Evolutionary conservation across 805 yeast species (phyloP).

Genomic region (Blastobotrys attinorum): DNA sequence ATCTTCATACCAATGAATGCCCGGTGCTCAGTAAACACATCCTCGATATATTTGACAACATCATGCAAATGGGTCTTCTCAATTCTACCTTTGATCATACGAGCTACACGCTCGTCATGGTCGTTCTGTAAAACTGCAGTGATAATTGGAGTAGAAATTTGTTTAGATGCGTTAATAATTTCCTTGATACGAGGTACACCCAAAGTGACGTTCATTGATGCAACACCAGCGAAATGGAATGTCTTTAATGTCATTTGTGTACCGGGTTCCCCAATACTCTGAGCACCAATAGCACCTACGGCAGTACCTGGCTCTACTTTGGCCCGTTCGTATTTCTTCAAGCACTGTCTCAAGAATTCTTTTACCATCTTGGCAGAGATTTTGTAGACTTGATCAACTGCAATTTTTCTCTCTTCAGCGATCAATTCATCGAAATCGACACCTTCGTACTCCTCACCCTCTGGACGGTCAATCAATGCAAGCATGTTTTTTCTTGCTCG

Average conservation of each 20-base stretch:
- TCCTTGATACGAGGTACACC: slow-evolving; percentile 99
- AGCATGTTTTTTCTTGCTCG: slow-evolving; percentile 49
- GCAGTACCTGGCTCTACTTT: slow-evolving; percentile 99
- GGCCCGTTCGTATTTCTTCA: slow-evolving; percentile 77
- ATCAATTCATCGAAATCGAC: slow-evolving; percentile 27
- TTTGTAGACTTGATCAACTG: slow-evolving; percentile 36
- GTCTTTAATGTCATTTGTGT: slow-evolving; percentile 96
- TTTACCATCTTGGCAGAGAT: slow-evolving; percentile 54
- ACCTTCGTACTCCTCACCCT: slow-evolving; percentile 32
- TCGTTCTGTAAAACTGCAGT: slow-evolving; percentile 90
- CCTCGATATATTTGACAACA: slow-evolving; percentile 84
- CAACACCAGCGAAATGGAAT: slow-evolving; percentile 99
- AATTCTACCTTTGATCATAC: slow-evolving; percentile 95
- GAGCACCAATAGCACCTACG: slow-evolving; percentile 99
- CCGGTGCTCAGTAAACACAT: slow-evolving; percentile 74
- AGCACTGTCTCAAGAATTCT: slow-evolving; percentile 66
- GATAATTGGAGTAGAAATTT: slow-evolving; percentile 92
- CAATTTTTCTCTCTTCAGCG: slow-evolving; percentile 17
- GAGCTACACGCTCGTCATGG: slow-evolving; percentile 93
- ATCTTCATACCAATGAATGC: slow-evolving; percentile 76
- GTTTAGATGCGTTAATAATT: slow-evolving; percentile 93
- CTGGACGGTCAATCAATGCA: slow-evolving; percentile 36
- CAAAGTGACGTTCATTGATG: slow-evolving; percentile 95
- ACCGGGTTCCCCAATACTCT: slow-evolving; percentile 98
- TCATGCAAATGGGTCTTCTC: slow-evolving; percentile 87